Base-by-base conservation (phyloP, 371 early-diverging fungal genomes). In the Apophysomyces ossiformis region DNA sequence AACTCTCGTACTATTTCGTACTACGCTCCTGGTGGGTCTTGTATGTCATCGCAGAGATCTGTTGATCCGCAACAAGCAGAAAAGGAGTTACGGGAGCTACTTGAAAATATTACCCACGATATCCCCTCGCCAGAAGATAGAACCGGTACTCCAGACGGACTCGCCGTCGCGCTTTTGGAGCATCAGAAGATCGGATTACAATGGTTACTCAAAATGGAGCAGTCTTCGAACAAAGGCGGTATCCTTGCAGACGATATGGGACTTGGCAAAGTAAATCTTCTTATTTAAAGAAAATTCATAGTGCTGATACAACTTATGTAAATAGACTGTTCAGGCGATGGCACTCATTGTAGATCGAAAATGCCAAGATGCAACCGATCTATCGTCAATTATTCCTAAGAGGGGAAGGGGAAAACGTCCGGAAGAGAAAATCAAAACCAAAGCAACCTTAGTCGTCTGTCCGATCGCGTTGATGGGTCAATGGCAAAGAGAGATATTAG, bases 181-280 rank as follows among this genome's bases (percentile, higher is more conserved):
- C 89, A 90, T 68, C 91, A 90, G 70, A 85, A 85, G 63, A 79
- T 82, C 62, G 91, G 89, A 6, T 62, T 90, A 15, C 79, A 85
- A 0, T 90, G 91, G 89, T 74, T 90, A 70, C 68, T 68, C 7
- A 79, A 82, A 37, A 88, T 86, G 85, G 87, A 87, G 60, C 64
- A 63, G 13, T 72, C 76, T 7, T 65, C 68, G 15, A 78, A 86
- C 57, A 73, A 78, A 8, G 94, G 94, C 54, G 94, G 94, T 9
- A 86, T 93, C 32, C 72, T 93, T 35, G 88, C 88, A 0, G 94
- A 93, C 67, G 94, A 93, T 63, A 85, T 86, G 85, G 86, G 84
- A 15, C 72, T 79, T 37, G 81, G 79, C 63, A 72, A 75, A 66
- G 79, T 78, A 73, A 58, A 26, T 26, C 32, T 3, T 26, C 32